Evolutionary conservation across 169 alveolate genomes (phyloP), one percentile per base, ranked within the genome.

Genomic region (Toxoplasma gondii): DNA sequence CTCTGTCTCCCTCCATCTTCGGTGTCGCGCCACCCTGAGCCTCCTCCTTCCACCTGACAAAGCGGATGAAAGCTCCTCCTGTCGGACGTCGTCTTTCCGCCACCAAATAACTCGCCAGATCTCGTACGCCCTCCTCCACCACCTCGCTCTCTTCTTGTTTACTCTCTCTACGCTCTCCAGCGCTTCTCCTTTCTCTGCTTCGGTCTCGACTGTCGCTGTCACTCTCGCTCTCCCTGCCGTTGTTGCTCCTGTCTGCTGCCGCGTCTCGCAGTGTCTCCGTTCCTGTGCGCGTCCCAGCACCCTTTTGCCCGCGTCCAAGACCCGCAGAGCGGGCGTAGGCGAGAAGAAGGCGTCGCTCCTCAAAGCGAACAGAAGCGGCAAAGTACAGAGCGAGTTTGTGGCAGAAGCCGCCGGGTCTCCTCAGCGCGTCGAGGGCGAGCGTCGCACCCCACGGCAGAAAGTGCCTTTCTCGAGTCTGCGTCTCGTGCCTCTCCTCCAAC

Each of bases 321-420:
- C 45, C 22, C 19, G 22, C 86, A 10, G 24, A 9, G 43, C 22
- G n/a, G 2, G 74, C 24, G 74, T 16, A 16, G 31, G 74, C 24
- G 74, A 64, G 74, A 19, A 64, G 74, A 4, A 78, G 86, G 45
- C 86, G 86, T 1, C 86, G 86, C 16, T 82, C 44, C 34, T 43
- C 44, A 38, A 5, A 41, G 24, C 90, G 90, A 4, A 82, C 39
- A 44, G 54, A 82, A 5, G 90, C 90, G 19, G 90, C 4, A 49
- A 82, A 38, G 41, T 82, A 82, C 24, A 82, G 67, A 5, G 90
- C 53, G 41, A 82, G 53, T 82, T 82, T 82, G 67, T 82, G 90
- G 90, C 69, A 38, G 36, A 82, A 43, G 1, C 90, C 90, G n/a
- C 90, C 90, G 34, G 90, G 69, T 16, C 29, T 22, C 54, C 90